Base-by-base conservation (phyloP, 768 basidiomycete genomes). In the Agaricus bisporus region DNA sequence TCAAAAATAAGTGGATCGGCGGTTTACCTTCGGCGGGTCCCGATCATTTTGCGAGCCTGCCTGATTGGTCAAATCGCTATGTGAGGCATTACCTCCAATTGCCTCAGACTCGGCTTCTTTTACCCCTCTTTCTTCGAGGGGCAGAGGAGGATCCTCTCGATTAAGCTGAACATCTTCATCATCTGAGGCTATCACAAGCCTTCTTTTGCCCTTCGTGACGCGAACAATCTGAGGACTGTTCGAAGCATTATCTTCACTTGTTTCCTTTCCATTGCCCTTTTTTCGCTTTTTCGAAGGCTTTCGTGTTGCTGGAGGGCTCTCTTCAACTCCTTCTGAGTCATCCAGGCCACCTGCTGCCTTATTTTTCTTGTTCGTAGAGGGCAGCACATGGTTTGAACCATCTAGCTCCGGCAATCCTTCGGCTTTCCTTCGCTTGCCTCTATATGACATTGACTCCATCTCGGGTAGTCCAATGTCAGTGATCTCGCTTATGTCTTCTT, bases 141-240 rank as follows among this genome's bases (percentile, higher is more conserved):
- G 35, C n/a, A 17, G 32, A 22, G 25, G 25, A 14, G 17, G 29
- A 32, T 41, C 54, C 54, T 37, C 55, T 51, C 5, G 7, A 41
- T 29, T 41, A 12, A 46, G 28, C 12, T 43, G 60, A 1, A 51
- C 59, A 14, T 72, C 70, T 18, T 70, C 65, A 17, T 73, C 72
- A 28, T 70, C 68, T 22, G 66, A 53, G 25, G 69, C 48, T 37
- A 68, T 58, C 18, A 60, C 56, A 44, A 65, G 69, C 49, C 66
- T 58, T 56, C 59, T 59, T 55, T 61, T 59, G 46, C 61, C 54
- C 39, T 57, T 59, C 49, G 55, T 59, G 49, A 52, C 59, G 25
- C 37, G 47, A 10, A 41, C 44, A 20, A 41, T 9, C 29, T 15
- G 55, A 58, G 59, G 9, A 36, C 46, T 26, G 38, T 59, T 32